Conservation (phyloP, 306 rosid species). For the Acmispon strigosus region DNA sequence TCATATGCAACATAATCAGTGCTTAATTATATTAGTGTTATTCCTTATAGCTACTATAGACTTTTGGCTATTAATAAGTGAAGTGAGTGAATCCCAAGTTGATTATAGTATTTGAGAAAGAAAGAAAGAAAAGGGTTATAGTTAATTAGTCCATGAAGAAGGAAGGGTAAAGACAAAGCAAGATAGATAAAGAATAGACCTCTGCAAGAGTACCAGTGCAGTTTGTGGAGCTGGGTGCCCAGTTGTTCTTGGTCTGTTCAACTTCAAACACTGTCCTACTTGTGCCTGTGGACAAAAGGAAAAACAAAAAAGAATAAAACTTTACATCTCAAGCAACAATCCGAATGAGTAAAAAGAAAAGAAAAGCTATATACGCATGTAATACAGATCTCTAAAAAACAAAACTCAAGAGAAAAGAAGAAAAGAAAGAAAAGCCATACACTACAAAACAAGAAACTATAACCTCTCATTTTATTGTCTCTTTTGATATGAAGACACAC, state of each 20-base stretch:
- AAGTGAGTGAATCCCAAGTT: conserved; percentile 5
- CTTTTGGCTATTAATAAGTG: not conserved
- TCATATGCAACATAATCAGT: conserved; percentile 37
- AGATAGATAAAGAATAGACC: conserved; percentile 44
- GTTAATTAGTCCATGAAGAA: not conserved
- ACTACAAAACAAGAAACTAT: too few species aligned
- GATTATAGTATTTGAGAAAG: not conserved
- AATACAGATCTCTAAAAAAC: conserved; percentile 23
- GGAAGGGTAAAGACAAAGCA: conserved; percentile 17
- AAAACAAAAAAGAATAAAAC: conserved; percentile 56
- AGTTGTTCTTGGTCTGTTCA: conserved; percentile 70
- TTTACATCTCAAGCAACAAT: conserved; percentile 47
- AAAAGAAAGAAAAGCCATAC: not conserved
- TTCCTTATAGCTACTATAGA: not conserved
- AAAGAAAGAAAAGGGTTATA: not conserved
- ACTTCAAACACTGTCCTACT: conserved; percentile 62
- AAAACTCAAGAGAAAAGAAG: conserved; percentile 7
- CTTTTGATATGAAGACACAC: too few species aligned
- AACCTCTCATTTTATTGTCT: too few species aligned
- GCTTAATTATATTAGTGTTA: conserved; percentile 24
- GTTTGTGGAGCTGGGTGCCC: conserved; percentile 62
- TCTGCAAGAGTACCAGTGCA: conserved; percentile 48
- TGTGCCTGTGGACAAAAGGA: conserved; percentile 56
- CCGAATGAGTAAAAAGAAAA: conserved; percentile 25
- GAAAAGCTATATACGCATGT: not conserved